Base-by-base conservation (phyloP, 2,329 filamentous ascomycete genomes). In the Neodidymelliopsis sp. region DNA sequence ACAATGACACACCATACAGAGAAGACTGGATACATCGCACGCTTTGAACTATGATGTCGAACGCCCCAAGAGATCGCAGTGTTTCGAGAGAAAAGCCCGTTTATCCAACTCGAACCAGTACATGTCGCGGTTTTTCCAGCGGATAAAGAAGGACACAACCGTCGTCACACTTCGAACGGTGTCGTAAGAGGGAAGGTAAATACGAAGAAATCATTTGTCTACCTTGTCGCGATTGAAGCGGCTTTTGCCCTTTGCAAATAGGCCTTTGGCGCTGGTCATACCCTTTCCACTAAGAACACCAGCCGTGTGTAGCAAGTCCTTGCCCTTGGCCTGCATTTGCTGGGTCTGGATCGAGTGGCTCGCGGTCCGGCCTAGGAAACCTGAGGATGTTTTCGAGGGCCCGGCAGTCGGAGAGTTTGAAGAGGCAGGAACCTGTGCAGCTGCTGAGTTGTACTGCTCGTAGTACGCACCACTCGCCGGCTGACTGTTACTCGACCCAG, bases 181-280 rank as follows among this genome's bases (percentile, higher is more conserved):
- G 33, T 35, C 43, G 44, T 39, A 29, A 42, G 40, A 40, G 53
- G 55, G 49, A 37, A 48, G 54, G 49, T 40, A 58, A 33, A 50
- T 31, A 54, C 13, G 44, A 67, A 71, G 66, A 74, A 83, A 79
- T 87, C 77, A 85, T 82, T 80, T 77, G 86, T 90, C 91, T 89
- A 92, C 89, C 90, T 95, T 95, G 75, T 94, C 90, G 68, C 74
- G 74, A 71, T 79, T 79, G 66, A 96, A 85, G 74, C 90, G 93
- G 76, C 84, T 93, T 76, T 89, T 93, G 60, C 92, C 90, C 77
- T 96, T 96, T 59, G 89, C 91, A 72, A 97, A 87, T 57, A 97
- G 75, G 41, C 92, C 93, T 77, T 96, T 96, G 37, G 92, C 91
- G 49, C 91, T 90, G 69, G 90, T 91, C 56, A 84, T 82, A 23